Base-by-base conservation (phyloP, 805 yeast species). In the Cyberlindnera japonica region DNA sequence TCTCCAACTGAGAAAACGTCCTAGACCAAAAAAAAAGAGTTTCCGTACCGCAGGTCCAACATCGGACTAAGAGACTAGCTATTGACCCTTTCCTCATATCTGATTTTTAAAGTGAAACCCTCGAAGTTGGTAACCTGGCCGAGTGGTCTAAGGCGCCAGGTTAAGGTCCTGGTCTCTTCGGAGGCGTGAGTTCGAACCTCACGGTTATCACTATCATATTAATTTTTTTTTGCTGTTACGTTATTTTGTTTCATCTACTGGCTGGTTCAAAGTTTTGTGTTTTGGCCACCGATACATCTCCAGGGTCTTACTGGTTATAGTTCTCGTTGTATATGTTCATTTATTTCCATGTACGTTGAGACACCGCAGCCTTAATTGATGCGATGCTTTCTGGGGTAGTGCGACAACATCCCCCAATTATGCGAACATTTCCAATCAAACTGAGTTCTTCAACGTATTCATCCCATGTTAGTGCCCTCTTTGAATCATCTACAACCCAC, bases 131-230 rank as follows among this genome's bases (percentile, higher is more conserved):
- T 73, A 74, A 71, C 69, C 75, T 75, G 81, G 81, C 80, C 80
- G 80, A 75, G 80, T 69, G 79, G 79, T 74, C 77, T 74, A 75
- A 74, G 80, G 80, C 80, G 81, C 75, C 76, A 74, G 80, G 75
- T 74, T 75, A 75, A 78, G 81, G 84, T 77, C 81, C 81, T 75
- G 78, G 77, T 79, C 83, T 79, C 84, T 79, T 67, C 83, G 83
- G 84, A 77, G 83, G 85, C 85, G 83, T 75, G 85, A 81, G 85
- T 79, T 79, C 85, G 84, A 79, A 79, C 77, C 85, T 81, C 85
- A 75, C 83, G 79, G 81, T 76, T 78, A 78, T 79, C 85, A 79
- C 48, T 58, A 61, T 33, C 32, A 26, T 29, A 23, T 26, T 17
- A 19, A 23, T 25, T 38, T 43, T 43, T 46, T 38, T 42, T 27